Percentiles rank a stretch among this genome's conserved stretches.
phyloP scores from a whole-genome alignment of 2,329 filamentous ascomycete genomes.

The Penicillium sp. region DNA sequence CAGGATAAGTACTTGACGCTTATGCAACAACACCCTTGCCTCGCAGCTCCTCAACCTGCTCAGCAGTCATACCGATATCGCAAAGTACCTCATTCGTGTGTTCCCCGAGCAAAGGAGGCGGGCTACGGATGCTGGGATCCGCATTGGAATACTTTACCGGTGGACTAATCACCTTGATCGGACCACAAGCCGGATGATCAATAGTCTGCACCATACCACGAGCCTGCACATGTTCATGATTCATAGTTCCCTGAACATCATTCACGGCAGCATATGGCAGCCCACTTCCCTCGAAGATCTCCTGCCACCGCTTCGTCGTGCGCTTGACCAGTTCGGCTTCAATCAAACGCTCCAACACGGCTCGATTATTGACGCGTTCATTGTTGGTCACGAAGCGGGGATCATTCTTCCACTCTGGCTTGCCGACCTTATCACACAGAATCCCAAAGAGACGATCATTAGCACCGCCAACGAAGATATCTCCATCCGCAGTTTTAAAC shows the following conservation, averaged over 20 bases:
- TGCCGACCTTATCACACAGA: slow-evolving; percentile 55
- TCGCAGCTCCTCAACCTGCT: not conserved
- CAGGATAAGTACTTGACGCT: not conserved
- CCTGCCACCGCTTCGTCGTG: slow-evolving; percentile 83
- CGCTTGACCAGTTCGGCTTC: slow-evolving; percentile 69
- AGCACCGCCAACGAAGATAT: slow-evolving; percentile 61
- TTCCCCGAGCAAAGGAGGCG: slow-evolving; percentile 83
- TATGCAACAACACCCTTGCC: slow-evolving; percentile 1
- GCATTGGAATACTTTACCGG: slow-evolving; percentile 90
- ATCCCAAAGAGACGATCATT: slow-evolving; percentile 62
- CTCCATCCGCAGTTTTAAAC: slow-evolving; percentile 63
- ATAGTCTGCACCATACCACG: slow-evolving; percentile 86
- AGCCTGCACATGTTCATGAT: slow-evolving; percentile 75
- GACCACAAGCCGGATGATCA: slow-evolving; percentile 75
- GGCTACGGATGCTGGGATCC: slow-evolving; percentile 68
- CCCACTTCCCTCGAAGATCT: slow-evolving; percentile 77
- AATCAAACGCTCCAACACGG: slow-evolving; percentile 72
- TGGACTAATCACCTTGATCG: slow-evolving; percentile 84
- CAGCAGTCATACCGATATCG: slow-evolving; percentile 48
- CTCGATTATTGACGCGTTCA: slow-evolving; percentile 62
- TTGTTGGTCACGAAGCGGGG: slow-evolving; percentile 57
- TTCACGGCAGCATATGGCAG: slow-evolving; percentile 94
- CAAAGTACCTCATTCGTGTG: slow-evolving; percentile 75
- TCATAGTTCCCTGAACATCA: slow-evolving; percentile 80
- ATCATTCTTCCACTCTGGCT: slow-evolving; percentile 57